These are phyloP conservation scores for Paspalum vaginatum DNA, from an alignment of 176 grass and related monocot genomes.

Conservation along the genomic window DNA sequence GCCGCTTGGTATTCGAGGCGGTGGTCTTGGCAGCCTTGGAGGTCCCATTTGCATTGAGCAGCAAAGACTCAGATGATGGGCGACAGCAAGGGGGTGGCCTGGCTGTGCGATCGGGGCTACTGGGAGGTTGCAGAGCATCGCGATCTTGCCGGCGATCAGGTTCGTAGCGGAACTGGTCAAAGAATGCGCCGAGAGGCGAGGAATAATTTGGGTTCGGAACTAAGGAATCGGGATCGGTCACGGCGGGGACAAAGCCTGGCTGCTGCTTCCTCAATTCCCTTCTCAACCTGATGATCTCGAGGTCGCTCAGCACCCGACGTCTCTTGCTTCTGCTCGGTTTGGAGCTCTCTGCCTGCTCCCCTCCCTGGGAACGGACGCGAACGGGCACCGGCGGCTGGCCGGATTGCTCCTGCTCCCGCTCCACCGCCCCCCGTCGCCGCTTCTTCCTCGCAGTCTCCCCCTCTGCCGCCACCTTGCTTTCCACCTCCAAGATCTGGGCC, in stretches of 20 bases:
- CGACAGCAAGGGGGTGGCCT: neutral
- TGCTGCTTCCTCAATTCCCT: neutral
- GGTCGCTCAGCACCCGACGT: neutral
- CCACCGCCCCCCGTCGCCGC: neutral
- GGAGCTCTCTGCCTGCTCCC: neutral
- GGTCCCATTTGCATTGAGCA: conserved; percentile 1
- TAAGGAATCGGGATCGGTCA: neutral
- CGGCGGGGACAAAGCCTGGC: neutral
- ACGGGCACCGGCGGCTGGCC: neutral
- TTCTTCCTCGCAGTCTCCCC: neutral
- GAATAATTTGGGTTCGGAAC: conserved; percentile 16
- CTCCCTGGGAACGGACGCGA: neutral
- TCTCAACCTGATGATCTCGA: conserved; percentile 18
- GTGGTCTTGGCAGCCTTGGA: conserved; percentile 20
- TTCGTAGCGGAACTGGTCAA: conserved; percentile 40
- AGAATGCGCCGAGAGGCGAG: conserved; percentile 28
- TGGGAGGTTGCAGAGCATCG: neutral
- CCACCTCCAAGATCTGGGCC: neutral
- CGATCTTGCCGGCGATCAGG: neutral
- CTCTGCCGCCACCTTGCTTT: neutral
- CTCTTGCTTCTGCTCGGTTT: neutral
- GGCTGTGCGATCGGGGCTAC: neutral
- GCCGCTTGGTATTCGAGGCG: neutral
- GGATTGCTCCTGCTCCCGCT: neutral
- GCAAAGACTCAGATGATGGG: neutral